Conservation (phyloP, 441 rosid genomes). For the Biscutella laevigata region DNA sequence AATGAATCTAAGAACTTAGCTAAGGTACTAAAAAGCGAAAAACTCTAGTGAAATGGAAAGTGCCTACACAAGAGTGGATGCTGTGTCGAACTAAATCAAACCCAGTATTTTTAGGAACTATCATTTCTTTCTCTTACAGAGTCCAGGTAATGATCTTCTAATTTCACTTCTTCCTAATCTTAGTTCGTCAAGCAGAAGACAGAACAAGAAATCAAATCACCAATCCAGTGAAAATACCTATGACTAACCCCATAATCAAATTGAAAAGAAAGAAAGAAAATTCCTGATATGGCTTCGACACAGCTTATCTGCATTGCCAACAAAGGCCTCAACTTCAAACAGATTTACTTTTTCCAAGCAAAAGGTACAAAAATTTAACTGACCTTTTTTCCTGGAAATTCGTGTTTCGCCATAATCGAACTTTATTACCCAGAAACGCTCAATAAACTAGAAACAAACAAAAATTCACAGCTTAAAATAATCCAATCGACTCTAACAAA, state of each 20-base stretch:
- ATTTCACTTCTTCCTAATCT: background rate
- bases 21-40: background rate
- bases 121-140: background rate
- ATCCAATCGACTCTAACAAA: background rate
- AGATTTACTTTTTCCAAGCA: slow-evolving; percentile 14
- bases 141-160: background rate
- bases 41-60: background rate
- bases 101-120: background rate
- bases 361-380: slow-evolving; percentile 7
- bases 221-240: slow-evolving; percentile 1
- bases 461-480: slow-evolving; percentile 8
- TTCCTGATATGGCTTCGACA: slow-evolving; percentile 4
- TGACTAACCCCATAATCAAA: background rate
- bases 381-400: slow-evolving; percentile 21
- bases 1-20: background rate
- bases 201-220: slow-evolving; percentile 2
- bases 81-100: background rate
- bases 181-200: background rate
- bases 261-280: background rate
- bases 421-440: slow-evolving; percentile 23
- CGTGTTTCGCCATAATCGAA: slow-evolving; percentile 28
- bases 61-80: background rate
- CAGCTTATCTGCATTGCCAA: slow-evolving; percentile 17
- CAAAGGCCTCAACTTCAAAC: slow-evolving; percentile 13
- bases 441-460: slow-evolving; percentile 15